These are phyloP conservation scores for Deinandra increscens DNA, from an alignment of 129 eudicot genomes.

Conservation along the genomic window DNA sequence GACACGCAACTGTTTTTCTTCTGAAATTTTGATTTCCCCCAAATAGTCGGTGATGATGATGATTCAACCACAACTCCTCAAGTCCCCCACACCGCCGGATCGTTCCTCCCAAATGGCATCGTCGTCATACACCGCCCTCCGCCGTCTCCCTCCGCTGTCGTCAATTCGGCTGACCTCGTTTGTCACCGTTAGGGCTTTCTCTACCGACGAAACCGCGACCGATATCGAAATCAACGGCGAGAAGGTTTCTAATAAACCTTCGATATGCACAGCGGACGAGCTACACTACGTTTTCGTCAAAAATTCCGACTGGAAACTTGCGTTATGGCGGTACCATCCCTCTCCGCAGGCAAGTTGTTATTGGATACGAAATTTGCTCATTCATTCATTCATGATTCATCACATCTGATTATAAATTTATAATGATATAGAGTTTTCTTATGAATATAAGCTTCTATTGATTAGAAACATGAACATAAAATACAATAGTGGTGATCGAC, in stretches of 20 bases:
- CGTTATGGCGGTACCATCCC: slow-evolving; percentile 90
- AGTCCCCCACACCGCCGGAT: slow-evolving; percentile 19
- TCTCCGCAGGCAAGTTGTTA: slow-evolving; percentile 47
- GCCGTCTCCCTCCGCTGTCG: slow-evolving; percentile 25
- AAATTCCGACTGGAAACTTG: slow-evolving; percentile 75
- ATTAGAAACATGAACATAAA: too few species aligned
- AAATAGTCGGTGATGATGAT: slow-evolving; percentile 9
- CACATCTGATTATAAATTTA: too few species aligned
- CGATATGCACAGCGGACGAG: slow-evolving; percentile 90
- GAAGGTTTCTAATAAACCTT: slow-evolving; percentile 61
- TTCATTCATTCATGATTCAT: not conserved
- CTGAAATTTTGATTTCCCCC: not conserved
- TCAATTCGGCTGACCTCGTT: slow-evolving; percentile 5
- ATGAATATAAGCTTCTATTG: too few species aligned
- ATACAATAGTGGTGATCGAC: too few species aligned
- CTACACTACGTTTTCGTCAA: slow-evolving; percentile 73
- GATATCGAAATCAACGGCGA: slow-evolving; percentile 14
- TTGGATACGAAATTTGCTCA: not conserved
- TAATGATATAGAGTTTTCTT: too few species aligned
- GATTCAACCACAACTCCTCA: not conserved
- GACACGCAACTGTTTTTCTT: slow-evolving; percentile 14
- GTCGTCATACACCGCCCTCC: slow-evolving; percentile 32
- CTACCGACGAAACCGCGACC: slow-evolving; percentile 26
- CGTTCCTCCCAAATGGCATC: slow-evolving; percentile 35
- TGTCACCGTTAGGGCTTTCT: slow-evolving; percentile 44